These are phyloP conservation scores for Immersiporthe knoxdaviesiana DNA, from an alignment of 2,329 filamentous ascomycete genomes.

Conservation along the genomic window DNA sequence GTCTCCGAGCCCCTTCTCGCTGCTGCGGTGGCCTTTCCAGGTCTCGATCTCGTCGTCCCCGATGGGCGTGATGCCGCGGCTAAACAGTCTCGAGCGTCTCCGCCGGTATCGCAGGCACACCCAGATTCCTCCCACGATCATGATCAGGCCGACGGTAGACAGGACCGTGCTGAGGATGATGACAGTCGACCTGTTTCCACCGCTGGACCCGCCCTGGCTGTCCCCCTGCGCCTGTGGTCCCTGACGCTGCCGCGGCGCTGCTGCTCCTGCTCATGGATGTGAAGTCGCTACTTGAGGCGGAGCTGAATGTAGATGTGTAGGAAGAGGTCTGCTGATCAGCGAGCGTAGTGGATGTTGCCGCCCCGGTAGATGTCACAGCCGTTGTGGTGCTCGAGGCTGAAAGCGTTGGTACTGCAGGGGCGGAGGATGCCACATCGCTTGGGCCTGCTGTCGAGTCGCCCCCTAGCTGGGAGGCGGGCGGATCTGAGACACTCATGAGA, in stretches of 20 bases:
- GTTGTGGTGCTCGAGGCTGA: conserved; percentile 7
- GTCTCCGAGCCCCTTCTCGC: conserved; percentile 52
- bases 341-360: not conserved
- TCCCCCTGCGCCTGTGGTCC: conserved; percentile 4
- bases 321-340: not conserved
- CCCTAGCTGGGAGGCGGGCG: conserved; percentile 3
- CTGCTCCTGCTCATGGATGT: not conserved
- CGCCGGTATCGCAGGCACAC: conserved; percentile 46
- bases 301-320: conserved; percentile 6
- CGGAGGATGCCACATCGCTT: conserved; percentile 7
- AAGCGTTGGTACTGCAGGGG: not conserved
- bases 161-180: conserved; percentile 56
- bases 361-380: conserved; percentile 3
- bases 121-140: conserved; percentile 43
- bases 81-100: conserved; percentile 47
- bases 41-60: conserved; percentile 68
- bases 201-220: not conserved
- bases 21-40: conserved; percentile 54
- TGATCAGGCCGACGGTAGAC: conserved; percentile 49
- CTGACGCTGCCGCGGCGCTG: conserved; percentile 1
- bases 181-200: conserved; percentile 45
- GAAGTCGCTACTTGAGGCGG: not conserved
- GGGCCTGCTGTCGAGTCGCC: not conserved
- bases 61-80: conserved; percentile 63
- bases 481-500: conserved; percentile 8